Evolutionary conservation across 208 protist genomes (phyloP), one percentile per base, ranked within the genome.

Genomic region (Porcisia deanei): DNA sequence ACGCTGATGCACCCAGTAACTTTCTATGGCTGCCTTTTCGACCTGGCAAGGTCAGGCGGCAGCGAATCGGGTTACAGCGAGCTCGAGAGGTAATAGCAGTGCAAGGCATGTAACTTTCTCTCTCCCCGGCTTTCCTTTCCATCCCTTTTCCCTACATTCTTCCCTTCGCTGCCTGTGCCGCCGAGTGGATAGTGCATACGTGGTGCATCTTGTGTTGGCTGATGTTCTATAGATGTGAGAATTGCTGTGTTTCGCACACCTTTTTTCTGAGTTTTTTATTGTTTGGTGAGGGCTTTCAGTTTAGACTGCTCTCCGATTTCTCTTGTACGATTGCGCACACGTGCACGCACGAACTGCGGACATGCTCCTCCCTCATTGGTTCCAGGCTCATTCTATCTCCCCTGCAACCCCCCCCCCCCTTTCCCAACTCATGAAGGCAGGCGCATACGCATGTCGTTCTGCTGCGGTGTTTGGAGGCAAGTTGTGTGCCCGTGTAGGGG

Each of bases 161-260:
- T 18, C 25, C 25, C 30, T 34, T 41, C 9, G 1, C 25, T 61
- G 2, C 57, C 25, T 61, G 54, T n/a, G 57, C 34, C 9, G 34
- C 34, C 25, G 34, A 61, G 57, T 25, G 30, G 8, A 39, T 18
- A 2, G 61, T 18, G 47, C 64, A 55, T n/a, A 55, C 39, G 34
- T 54, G 41, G 41, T n/a, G 34, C 41, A 45, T 55, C n/a, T n/a
- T 22, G 30, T 14, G 34, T 64, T 64, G 59, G 41, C 59, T 9
- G 66, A 71, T 71, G 76, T 80, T 75, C 49, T 75, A 80, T 80
- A 80, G 76, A 71, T 3, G 25, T 22, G 66, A 41, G 34, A 22
- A 55, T 14, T 68, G 41, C 34, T 20, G 22, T 68, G 22, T 52
- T 53, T 25, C n/a, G 25, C 41, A 20, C 41, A 2, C 2, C 37